A percentile compares a stretch with the other conserved stretches of the same genome.
Evolutionary conservation across 192 early-diverging fungal species (phyloP).

Genomic region (Linnemannia elongata): DNA sequence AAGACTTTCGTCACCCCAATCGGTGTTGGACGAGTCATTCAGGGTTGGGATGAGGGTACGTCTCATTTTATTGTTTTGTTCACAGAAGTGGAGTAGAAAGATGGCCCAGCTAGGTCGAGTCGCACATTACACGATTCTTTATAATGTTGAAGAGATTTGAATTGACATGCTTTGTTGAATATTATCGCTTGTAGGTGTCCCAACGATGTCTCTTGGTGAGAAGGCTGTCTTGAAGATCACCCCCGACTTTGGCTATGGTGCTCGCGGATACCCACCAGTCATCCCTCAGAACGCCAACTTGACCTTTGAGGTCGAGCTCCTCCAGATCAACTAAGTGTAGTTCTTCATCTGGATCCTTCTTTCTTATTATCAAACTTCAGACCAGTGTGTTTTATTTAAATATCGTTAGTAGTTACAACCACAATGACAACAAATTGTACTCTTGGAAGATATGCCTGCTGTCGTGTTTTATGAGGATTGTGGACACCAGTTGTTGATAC

Average conservation of each 20-base stretch:
- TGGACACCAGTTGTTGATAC: neutral
- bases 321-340: conserved; percentile 60
- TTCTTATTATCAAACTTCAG: neutral
- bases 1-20: conserved; percentile 88
- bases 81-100: no score
- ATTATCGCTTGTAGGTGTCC: conserved; percentile 79
- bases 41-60: conserved; percentile 70
- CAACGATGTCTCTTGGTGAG: conserved; percentile 91
- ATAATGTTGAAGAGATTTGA: neutral
- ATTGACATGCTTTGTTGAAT: conserved; percentile 57
- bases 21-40: conserved; percentile 93
- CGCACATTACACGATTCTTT: no score
- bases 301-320: conserved; percentile 87
- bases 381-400: neutral
- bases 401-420: neutral
- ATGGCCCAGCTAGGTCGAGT: no score
- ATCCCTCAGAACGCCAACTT: conserved; percentile 82
- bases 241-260: conserved; percentile 87
- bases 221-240: conserved; percentile 85
- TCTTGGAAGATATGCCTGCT: no score
- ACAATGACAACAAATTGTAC: neutral
- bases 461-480: no score
- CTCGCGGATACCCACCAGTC: conserved; percentile 69
- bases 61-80: conserved; percentile 69
- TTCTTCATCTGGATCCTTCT: no score